A percentile compares a stretch with the other conserved stretches of the same genome.
Evolutionary conservation across 2,329 filamentous ascomycete genomes (phyloP).

Genomic region (Monosporascus sp.): DNA sequence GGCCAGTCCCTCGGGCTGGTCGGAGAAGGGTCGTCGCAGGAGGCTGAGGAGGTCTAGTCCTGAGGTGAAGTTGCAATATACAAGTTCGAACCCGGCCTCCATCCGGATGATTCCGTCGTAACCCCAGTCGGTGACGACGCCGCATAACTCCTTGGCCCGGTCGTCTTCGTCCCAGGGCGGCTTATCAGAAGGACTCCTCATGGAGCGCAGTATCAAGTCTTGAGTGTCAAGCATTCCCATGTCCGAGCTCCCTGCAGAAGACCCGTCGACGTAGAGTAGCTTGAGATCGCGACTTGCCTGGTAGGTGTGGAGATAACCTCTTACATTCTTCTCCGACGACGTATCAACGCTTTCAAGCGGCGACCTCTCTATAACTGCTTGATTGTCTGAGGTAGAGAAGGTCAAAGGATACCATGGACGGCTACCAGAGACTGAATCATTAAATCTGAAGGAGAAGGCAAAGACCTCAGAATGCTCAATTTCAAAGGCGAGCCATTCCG

Average conservation of each 20-base stretch:
- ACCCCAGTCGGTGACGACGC: conserved; percentile 38
- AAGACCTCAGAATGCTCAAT: conserved; percentile 58
- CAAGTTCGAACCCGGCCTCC: conserved; percentile 53
- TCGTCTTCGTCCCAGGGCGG: conserved; percentile 28
- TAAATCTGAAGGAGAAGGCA: conserved; percentile 23
- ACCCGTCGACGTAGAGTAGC: conserved; percentile 55
- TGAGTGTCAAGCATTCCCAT: conserved; percentile 53
- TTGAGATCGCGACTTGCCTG: conserved; percentile 39
- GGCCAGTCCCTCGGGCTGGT: neutral
- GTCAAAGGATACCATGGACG: neutral
- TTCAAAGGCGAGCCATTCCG: conserved; percentile 60
- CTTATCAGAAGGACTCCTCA: neutral
- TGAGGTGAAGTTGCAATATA: conserved; percentile 43
- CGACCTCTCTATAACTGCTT: neutral
- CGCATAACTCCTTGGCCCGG: conserved; percentile 42
- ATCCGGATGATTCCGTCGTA: conserved; percentile 50
- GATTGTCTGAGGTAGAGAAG: neutral
- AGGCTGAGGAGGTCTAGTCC: neutral
- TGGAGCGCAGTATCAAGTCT: conserved; percentile 41
- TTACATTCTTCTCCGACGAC: neutral
- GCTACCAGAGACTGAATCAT: neutral
- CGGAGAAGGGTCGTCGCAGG: neutral
- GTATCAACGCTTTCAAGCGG: neutral
- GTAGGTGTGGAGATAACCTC: conserved; percentile 52
- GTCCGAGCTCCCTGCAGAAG: conserved; percentile 48